Percentiles rank a stretch among this genome's conserved stretches.
These are phyloP conservation scores for Psilocybe cubensis DNA, from an alignment of 768 basidiomycete species.

Conservation along the genomic window DNA sequence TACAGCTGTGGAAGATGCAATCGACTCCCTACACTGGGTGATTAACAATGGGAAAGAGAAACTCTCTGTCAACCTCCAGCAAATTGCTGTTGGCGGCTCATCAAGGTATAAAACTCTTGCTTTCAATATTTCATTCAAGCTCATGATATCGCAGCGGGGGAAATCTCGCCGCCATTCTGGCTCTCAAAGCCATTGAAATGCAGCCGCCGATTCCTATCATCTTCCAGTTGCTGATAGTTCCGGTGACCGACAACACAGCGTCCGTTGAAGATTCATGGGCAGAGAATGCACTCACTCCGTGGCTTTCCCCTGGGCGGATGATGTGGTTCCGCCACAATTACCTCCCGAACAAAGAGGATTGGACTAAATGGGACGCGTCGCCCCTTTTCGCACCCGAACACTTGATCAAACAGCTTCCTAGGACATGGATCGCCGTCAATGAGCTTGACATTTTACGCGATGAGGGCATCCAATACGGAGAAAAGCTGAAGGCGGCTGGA, in stretches of 20 bases:
- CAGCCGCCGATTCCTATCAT: constrained; percentile 54
- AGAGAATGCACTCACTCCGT: constrained; percentile 58
- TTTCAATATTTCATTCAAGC: neutral
- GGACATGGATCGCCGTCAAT: constrained; percentile 63
- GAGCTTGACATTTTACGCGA: constrained; percentile 70
- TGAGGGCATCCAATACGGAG: constrained; percentile 67
- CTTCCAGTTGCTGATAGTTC: constrained; percentile 71
- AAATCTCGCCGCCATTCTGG: constrained; percentile 67
- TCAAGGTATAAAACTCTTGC: constrained; percentile 53
- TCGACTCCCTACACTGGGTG: constrained; percentile 71
- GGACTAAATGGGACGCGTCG: constrained; percentile 69
- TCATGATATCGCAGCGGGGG: constrained; percentile 51
- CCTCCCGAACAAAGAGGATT: constrained; percentile 62
- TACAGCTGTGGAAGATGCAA: constrained; percentile 69
- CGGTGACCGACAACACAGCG: constrained; percentile 75
- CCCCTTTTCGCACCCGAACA: constrained; percentile 70
- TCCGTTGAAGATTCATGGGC: constrained; percentile 51
- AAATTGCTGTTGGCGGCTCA: constrained; percentile 73
- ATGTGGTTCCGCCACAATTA: constrained; percentile 75
- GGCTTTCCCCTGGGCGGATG: constrained; percentile 68
- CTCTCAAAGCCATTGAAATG: constrained; percentile 60
- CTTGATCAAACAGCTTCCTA: constrained; percentile 52
- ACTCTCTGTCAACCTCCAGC: constrained; percentile 51
- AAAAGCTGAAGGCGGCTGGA: constrained; percentile 56
- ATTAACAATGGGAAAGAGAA: constrained; percentile 45